These are phyloP conservation scores for Zhuliangozyma parablackwelliae DNA, from an alignment of 1,139 yeast genomes.

Conservation along the genomic window DNA sequence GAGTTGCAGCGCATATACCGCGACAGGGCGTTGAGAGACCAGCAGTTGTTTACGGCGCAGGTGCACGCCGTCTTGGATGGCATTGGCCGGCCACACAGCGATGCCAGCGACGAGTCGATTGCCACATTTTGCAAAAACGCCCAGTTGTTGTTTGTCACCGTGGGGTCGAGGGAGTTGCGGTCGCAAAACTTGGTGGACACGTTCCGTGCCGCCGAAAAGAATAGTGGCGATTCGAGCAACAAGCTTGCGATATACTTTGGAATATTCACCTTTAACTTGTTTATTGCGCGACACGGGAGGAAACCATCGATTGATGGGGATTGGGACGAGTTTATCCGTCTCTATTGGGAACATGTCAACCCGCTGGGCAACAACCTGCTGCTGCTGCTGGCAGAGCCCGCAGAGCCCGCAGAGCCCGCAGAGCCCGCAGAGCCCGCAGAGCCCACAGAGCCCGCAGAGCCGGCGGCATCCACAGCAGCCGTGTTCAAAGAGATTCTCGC, in stretches of 20 bases:
- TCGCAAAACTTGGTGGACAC: conserved; percentile 13
- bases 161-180: conserved; percentile 26
- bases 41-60: conserved; percentile 29
- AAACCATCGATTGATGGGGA: conserved; percentile 18
- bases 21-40: conserved; percentile 53
- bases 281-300: conserved; percentile 13
- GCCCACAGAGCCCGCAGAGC: conserved; percentile 5
- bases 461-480: conserved; percentile 9
- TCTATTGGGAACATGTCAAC: conserved; percentile 13
- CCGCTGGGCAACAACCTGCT: not conserved
- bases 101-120: conserved; percentile 34
- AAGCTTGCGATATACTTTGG: conserved; percentile 33
- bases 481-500: conserved; percentile 25
- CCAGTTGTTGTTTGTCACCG: conserved; percentile 31
- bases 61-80: conserved; percentile 22
- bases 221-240: conserved; percentile 16
- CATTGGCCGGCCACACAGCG: conserved; percentile 19
- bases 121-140: conserved; percentile 59
- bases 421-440: not conserved
- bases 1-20: conserved; percentile 54
- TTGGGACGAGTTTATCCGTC: conserved; percentile 15
- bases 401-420: conserved; percentile 3
- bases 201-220: conserved; percentile 11
- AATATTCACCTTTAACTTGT: conserved; percentile 27
- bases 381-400: too few relatives aligned